Conservation (phyloP, 768 basidiomycete species). For the Naganishia randhawae region DNA sequence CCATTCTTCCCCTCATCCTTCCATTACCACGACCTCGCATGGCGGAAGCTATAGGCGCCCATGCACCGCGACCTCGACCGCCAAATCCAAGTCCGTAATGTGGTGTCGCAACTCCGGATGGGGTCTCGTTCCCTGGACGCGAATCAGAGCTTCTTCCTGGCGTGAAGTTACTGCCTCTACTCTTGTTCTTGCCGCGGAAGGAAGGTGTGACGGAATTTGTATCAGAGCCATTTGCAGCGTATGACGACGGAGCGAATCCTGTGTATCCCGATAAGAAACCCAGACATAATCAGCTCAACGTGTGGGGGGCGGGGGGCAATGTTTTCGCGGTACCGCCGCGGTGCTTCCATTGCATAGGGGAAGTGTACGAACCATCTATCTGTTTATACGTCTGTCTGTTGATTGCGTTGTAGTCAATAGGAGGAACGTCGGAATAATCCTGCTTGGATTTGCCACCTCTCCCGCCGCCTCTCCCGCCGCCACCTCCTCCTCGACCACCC, state of each 20-base stretch:
- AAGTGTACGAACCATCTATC: slow-evolving; percentile 24
- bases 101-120: slow-evolving; percentile 19
- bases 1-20: not conserved
- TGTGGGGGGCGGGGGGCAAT: not conserved
- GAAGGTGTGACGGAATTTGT: not conserved
- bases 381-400: slow-evolving; percentile 32
- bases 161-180: slow-evolving; percentile 7
- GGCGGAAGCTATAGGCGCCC: not conserved
- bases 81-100: slow-evolving; percentile 20
- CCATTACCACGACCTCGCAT: slow-evolving; percentile 19
- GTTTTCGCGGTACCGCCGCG: too few relatives aligned
- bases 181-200: slow-evolving; percentile 12
- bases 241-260: slow-evolving; percentile 20
- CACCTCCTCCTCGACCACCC: slow-evolving; percentile 1
- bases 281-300: not conserved
- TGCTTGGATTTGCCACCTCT: slow-evolving; percentile 20
- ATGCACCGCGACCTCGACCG: slow-evolving; percentile 7
- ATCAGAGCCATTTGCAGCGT: not conserved
- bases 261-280: not conserved
- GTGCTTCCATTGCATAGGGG: not conserved
- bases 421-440: slow-evolving; percentile 28
- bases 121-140: slow-evolving; percentile 4
- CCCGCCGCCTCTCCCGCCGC: slow-evolving; percentile 17
- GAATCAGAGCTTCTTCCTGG: not conserved
- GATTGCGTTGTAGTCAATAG: slow-evolving; percentile 26